Evolutionary conservation across 805 yeast genomes (phyloP).

Genomic region (Tetrapisispora taiwanensis): DNA sequence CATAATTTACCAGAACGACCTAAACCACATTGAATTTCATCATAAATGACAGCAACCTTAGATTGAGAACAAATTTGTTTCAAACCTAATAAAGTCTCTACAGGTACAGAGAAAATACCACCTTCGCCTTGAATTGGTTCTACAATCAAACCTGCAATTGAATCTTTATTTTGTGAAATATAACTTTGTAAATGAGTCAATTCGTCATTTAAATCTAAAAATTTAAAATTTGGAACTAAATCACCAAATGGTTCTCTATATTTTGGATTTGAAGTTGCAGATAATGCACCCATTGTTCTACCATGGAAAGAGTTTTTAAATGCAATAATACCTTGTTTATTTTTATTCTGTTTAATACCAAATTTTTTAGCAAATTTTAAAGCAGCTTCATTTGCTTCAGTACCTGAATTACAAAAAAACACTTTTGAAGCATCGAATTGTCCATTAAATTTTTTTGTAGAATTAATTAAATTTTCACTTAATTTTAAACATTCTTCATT

Average conservation of each 20-base stretch:
- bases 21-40: conserved; percentile 94
- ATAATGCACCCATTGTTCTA: conserved; percentile 83
- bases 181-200: conserved; percentile 18
- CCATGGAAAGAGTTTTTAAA: conserved; percentile 92
- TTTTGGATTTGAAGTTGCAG: conserved; percentile 87
- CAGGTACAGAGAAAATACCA: conserved; percentile 64
- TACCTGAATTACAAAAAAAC: conserved; percentile 59
- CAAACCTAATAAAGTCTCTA: conserved; percentile 55
- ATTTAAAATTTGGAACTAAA: conserved; percentile 72
- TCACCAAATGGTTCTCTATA: conserved; percentile 90
- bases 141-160: conserved; percentile 76
- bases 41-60: conserved; percentile 73
- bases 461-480: conserved; percentile 56
- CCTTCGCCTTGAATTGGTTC: conserved; percentile 99
- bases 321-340: conserved; percentile 71
- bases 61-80: conserved; percentile 56
- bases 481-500: conserved; percentile 78
- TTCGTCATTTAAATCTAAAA: conserved; percentile 32
- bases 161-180: conserved; percentile 25
- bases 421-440: conserved; percentile 74
- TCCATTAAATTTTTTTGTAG: conserved; percentile 65
- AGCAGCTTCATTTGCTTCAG: conserved; percentile 77
- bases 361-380: conserved; percentile 70
- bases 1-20: conserved; percentile 88
- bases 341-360: conserved; percentile 46